Base-by-base conservation (phyloP, 1,284 basidiomycete species). In the Rhodotorula sp. region DNA sequence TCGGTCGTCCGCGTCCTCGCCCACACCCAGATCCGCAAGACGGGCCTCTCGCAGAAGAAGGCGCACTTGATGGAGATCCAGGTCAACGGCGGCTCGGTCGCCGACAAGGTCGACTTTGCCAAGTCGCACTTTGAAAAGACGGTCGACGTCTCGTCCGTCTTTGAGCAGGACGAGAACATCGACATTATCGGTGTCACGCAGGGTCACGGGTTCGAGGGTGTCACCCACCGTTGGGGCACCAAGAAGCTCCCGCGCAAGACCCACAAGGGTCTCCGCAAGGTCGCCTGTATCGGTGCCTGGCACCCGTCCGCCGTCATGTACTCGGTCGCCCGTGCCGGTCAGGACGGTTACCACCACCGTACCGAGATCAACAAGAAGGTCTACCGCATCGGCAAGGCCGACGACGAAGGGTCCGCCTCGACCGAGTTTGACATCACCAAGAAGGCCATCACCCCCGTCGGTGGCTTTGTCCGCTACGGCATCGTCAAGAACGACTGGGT, bases 11-110 rank as follows among this genome's bases (percentile, higher is more conserved):
- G 96, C 85, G 92, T 99, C 77, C 91, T 99, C 77, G 95, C 94
- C 77, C 94, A 97, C 88, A 98, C 95, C 79, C 96, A 95, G 84
- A 92, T 97, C 83, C 89, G 91, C 85, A 95, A 96, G 88, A 99
- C 96, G 54, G 93, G 94, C 80, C 89, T 99, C 79, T 87, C 87
- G 80, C 96, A 99, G 86, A 99, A 99, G 92, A 99, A 95, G 88
- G 95, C 95, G 51, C 95, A 99, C 85, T 87, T 99, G 66, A 98
- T 98, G 95, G 96, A 99, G 87, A 95, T 99, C 82, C 95, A 99
- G 85, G 89, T 99, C 81, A 99, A 99, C 85, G 96, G 96, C 84
- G 96, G 96, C 75, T 91, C 91, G 56, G 83, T 98, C 77, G 87
- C 93, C 59, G 95, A 99, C 87, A 99, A 99, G 87, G 95, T 99